Evolutionary conservation across 345 rosid genomes (phyloP), one percentile per base, ranked within the genome.

Genomic region (Populus davidiana): DNA sequence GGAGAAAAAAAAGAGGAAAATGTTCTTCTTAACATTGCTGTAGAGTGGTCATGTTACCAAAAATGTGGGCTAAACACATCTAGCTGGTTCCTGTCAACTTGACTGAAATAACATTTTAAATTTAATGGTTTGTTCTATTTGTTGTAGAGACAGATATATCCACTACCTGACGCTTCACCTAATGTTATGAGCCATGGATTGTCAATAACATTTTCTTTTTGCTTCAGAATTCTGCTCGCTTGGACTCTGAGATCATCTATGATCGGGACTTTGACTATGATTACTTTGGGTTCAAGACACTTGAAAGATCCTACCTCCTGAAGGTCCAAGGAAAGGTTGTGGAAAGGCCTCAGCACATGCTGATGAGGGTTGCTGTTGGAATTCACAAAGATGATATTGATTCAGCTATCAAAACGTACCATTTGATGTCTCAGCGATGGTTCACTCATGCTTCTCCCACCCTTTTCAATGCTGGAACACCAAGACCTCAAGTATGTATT

Each of bases 361-460:
- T 94, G 77, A 94, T 94, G 98, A 92, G 97, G 86, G 98, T 94
- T 78, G 77, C 93, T 79, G 97, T 91, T 86, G 98, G 97, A 27
- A 89, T 94, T 62, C 97, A 91, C 80, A 92, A 88, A 73, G 89
- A 88, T 77, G 93, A 92, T 72, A 83, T 91, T 78, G 97, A 91
- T 71, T 91, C 96, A 69, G 91, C 69, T 5, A 83, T 94, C 81
- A 84, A 80, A 80, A 92, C 98, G 20, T 94, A 94, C 80, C 98
- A 92, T 77, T 81, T 91, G 87, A 94, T 94, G 97, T 92, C 97
- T 74, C 98, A 94, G 44, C 80, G 98, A 52, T 92, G 96, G 98
- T 94, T 94, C 83, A 94, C 97, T 77, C 98, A 92, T 89, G 98
- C 98, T 61, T 91, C 97, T 70, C 97, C 98, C 52, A 94, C 97